These are phyloP conservation scores for Dactylonectria macrodidyma DNA, from an alignment of 2,329 filamentous ascomycete genomes.

Conservation along the genomic window DNA sequence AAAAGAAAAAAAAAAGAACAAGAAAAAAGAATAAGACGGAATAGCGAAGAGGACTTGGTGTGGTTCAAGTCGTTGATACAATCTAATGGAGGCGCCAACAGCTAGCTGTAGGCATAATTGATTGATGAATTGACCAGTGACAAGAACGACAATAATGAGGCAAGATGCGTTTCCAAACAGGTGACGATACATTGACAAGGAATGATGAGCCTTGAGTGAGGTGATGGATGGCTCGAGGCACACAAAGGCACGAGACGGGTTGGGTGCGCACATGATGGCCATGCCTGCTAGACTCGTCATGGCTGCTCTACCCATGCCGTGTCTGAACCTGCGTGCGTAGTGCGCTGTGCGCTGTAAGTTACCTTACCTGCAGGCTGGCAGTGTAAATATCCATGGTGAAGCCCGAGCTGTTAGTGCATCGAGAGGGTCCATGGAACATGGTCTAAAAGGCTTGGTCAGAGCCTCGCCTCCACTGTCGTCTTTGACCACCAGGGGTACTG, in stretches of 20 bases:
- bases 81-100: neutral
- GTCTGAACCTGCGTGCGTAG: neutral
- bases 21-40: neutral
- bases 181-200: conserved; percentile 1
- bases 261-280: conserved; percentile 42
- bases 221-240: conserved; percentile 39
- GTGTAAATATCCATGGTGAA: no score
- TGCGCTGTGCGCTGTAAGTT: neutral
- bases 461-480: neutral
- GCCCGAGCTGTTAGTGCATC: no score
- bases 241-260: conserved; percentile 30
- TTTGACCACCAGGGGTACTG: neutral
- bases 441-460: no score
- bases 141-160: neutral
- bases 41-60: conserved; percentile 8
- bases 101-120: neutral
- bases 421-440: no score
- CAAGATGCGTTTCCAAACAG: neutral
- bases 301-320: conserved; percentile 2
- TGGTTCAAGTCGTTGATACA: neutral
- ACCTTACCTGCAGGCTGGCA: no score
- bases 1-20: no score
- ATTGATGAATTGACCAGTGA: neutral
- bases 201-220: conserved; percentile 7
- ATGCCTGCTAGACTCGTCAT: conserved; percentile 40